phyloP scores from a whole-genome alignment of 192 early-diverging fungal genomes.

The Coemansia erecta region DNA sequence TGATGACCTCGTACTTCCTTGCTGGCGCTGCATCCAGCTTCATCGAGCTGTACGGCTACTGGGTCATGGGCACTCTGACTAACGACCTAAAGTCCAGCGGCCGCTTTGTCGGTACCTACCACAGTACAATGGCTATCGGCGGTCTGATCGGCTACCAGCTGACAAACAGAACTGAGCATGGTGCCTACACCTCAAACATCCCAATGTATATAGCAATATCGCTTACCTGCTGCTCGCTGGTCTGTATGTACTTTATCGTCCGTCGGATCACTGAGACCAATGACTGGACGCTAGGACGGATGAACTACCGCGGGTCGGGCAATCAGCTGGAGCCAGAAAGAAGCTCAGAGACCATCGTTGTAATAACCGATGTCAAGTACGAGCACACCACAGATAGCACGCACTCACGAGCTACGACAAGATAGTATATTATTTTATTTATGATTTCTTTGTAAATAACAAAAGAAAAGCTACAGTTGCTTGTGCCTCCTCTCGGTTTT shows the following conservation, averaged over 20 bases:
- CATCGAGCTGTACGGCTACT: conserved; percentile 43
- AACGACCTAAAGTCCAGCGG: conserved; percentile 42
- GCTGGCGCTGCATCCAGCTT: conserved; percentile 37
- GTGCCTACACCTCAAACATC: conserved; percentile 17
- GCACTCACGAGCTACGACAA: neutral
- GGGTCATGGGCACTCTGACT: conserved; percentile 47
- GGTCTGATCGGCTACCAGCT: conserved; percentile 29
- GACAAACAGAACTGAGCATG: conserved; percentile 14
- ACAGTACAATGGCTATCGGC: conserved; percentile 36
- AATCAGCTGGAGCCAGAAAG: neutral
- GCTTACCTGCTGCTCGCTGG: conserved; percentile 17
- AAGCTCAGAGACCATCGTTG: conserved; percentile 10
- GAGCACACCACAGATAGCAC: conserved; percentile 5
- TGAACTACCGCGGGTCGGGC: conserved; percentile 1
- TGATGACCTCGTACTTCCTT: conserved; percentile 33
- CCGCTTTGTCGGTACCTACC: conserved; percentile 38
- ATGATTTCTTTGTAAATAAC: neutral
- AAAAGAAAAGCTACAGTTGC: neutral
- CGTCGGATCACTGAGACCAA: conserved; percentile 40
- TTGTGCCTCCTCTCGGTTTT: neutral
- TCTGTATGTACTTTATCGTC: conserved; percentile 27
- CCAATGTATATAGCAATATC: conserved; percentile 23
- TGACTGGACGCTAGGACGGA: conserved; percentile 39
- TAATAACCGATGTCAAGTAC: conserved; percentile 11
- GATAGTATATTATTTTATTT: conserved; percentile 1